Percentiles rank a stretch among this genome's conserved stretches.
phyloP scores from a whole-genome alignment of 306 rosid genomes.

The Quercus mongolica region DNA sequence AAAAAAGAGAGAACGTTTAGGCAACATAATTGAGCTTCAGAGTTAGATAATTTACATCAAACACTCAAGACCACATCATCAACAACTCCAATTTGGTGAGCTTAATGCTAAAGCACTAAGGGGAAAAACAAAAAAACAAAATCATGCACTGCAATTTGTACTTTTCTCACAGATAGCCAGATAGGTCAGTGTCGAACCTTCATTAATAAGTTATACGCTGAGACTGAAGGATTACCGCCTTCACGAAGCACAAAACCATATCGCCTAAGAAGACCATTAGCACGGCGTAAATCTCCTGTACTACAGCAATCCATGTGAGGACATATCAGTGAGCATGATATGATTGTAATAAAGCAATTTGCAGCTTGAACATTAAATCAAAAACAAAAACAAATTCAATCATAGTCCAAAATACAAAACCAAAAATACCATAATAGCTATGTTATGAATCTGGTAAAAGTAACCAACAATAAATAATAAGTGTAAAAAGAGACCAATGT shows the following conservation, averaged over 20 bases:
- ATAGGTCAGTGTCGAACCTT: conserved; percentile 52
- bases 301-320: conserved; percentile 53
- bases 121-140: background rate
- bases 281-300: conserved; percentile 89
- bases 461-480: background rate
- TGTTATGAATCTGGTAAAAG: too few species aligned
- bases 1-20: background rate
- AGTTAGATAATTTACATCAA: background rate
- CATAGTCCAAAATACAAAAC: too few species aligned
- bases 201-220: conserved; percentile 72
- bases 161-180: conserved; percentile 12
- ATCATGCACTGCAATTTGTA: background rate
- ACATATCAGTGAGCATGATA: conserved; percentile 30
- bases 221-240: conserved; percentile 53
- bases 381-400: background rate
- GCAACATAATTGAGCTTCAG: background rate
- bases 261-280: conserved; percentile 80
- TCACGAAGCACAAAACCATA: conserved; percentile 71
- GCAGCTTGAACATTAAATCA: background rate
- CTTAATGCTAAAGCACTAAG: background rate
- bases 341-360: background rate
- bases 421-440: too few species aligned
- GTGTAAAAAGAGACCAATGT: background rate
- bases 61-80: background rate
- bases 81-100: background rate